A percentile compares a stretch with the other conserved stretches of the same genome.
Conservation (phyloP, 441 rosid species). For the Gossypium davidsonii region DNA sequence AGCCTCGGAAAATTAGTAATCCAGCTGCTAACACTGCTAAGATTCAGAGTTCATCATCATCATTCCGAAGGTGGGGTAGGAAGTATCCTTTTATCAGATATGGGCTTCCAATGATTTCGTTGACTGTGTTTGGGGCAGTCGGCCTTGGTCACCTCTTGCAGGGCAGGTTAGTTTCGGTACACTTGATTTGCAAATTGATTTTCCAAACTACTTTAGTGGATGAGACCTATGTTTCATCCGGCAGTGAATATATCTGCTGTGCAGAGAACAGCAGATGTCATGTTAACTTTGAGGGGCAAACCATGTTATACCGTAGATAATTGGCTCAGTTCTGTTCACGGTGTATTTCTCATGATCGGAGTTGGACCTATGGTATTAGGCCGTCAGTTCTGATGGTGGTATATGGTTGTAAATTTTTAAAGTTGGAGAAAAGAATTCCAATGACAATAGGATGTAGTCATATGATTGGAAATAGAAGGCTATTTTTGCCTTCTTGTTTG, state of each 20-base stretch:
- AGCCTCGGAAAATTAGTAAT: constrained; percentile 23
- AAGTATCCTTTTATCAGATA: constrained; percentile 74
- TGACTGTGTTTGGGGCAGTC: constrained; percentile 69
- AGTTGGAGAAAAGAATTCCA: not conserved
- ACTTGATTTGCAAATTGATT: not conserved
- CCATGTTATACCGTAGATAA: not conserved
- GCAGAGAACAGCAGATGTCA: not conserved
- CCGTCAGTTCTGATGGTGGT: not conserved
- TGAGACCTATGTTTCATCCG: not conserved
- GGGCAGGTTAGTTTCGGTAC: constrained; percentile 59
- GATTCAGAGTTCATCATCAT: constrained; percentile 25
- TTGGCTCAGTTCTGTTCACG: not conserved
- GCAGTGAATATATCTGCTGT: not conserved
- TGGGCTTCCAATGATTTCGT: constrained; percentile 91
- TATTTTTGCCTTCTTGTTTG: not conserved
- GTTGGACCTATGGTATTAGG: not conserved
- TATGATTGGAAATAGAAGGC: not conserved
- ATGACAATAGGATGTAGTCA: not conserved
- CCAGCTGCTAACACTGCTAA: constrained; percentile 15
- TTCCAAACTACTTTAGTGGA: not conserved
- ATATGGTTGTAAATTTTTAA: not conserved
- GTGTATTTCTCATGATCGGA: not conserved
- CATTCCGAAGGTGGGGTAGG: constrained; percentile 82
- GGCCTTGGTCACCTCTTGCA: constrained; percentile 87
- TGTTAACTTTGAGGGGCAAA: not conserved